phyloP scores from a whole-genome alignment of 129 eudicot genomes.

The Lonicera japonica region DNA sequence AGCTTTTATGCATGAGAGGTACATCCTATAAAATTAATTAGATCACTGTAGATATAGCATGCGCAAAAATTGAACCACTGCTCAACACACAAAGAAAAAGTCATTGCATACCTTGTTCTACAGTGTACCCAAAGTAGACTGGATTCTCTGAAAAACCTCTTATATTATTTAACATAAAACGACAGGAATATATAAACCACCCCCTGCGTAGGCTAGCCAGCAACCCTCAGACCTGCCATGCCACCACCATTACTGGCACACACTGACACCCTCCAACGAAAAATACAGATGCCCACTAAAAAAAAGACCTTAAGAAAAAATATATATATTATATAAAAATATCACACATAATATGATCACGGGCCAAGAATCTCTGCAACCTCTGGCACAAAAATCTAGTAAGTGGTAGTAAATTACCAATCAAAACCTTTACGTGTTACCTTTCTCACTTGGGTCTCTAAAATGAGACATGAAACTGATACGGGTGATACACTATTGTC shows the following conservation, averaged over 20 bases:
- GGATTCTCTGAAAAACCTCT: background rate
- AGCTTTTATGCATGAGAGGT: background rate
- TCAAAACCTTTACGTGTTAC: conserved; percentile 11
- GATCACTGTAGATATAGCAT: conserved; percentile 14
- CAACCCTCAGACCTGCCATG: conserved; percentile 20
- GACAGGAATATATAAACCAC: background rate
- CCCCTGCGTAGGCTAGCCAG: conserved; percentile 10
- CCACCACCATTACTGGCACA: conserved; percentile 1
- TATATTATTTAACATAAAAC: conserved; percentile 5
- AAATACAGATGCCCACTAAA: conserved; percentile 14
- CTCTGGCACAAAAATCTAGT: conserved; percentile 17
- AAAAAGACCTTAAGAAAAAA: conserved; percentile 3
- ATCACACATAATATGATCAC: conserved; percentile 21
- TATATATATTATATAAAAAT: background rate
- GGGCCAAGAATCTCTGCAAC: conserved; percentile 33
- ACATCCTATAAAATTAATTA: conserved; percentile 6
- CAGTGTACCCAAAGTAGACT: background rate
- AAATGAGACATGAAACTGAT: no score
- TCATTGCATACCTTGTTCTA: background rate
- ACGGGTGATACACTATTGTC: background rate
- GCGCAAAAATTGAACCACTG: conserved; percentile 11
- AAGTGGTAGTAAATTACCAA: conserved; percentile 18
- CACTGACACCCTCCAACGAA: conserved; percentile 15
- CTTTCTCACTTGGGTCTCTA: conserved; percentile 6
- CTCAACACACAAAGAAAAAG: background rate